These are phyloP conservation scores for Cylindrotheca closterium DNA, from an alignment of 108 stramenopile genomes.

Conservation along the genomic window DNA sequence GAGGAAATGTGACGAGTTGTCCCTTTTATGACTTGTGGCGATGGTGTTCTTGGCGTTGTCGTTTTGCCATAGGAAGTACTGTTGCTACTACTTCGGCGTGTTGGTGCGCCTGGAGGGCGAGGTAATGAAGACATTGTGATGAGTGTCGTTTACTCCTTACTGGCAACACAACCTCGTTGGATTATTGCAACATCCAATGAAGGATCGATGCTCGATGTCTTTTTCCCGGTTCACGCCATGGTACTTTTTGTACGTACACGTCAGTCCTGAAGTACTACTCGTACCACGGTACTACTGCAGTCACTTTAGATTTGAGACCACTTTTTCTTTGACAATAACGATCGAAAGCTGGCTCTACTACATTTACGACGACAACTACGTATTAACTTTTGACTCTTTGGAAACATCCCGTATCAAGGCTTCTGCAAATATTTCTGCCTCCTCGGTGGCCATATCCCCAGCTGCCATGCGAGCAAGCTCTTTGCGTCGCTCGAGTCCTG, in stretches of 20 bases:
- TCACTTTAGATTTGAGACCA: no score
- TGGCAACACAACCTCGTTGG: neutral
- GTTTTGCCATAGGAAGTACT: slow-evolving; percentile 9
- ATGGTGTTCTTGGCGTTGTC: neutral
- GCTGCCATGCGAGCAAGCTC: slow-evolving; percentile 82
- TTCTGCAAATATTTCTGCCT: slow-evolving; percentile 77
- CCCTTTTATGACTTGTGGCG: neutral
- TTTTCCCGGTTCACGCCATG: no score
- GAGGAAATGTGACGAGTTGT: slow-evolving; percentile 1
- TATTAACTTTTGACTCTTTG: neutral
- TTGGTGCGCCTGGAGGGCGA: neutral
- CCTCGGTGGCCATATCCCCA: slow-evolving; percentile 69
- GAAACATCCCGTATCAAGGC: slow-evolving; percentile 65
- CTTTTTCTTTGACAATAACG: no score
- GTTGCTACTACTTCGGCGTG: neutral
- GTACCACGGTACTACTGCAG: no score
- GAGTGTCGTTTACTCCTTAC: no score
- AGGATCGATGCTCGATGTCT: neutral
- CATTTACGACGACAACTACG: no score
- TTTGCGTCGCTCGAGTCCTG: slow-evolving; percentile 50
- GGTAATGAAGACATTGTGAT: neutral
- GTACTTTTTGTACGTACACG: no score
- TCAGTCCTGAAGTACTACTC: no score
- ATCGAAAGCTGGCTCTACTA: no score
- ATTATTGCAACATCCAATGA: neutral